Conservation (phyloP, 345 rosid genomes). For the Corymbia maculata region DNA sequence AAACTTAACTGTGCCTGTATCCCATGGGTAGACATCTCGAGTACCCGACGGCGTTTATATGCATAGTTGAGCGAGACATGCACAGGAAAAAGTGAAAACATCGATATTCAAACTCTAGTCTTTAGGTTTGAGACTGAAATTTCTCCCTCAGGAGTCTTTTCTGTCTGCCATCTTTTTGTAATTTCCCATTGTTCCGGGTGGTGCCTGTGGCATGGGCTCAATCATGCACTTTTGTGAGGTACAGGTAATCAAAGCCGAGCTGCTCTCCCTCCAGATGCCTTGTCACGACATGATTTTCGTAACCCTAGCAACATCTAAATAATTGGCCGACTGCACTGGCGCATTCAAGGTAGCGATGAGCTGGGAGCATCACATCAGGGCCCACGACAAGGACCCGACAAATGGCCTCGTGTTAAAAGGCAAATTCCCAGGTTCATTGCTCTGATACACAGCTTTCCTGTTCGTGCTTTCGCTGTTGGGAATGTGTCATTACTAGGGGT, state of each 20-base stretch:
- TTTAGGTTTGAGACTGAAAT: background rate
- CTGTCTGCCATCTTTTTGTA: background rate
- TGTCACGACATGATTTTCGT: background rate
- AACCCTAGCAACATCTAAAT: background rate
- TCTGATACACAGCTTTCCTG: background rate
- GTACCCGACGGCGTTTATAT: background rate
- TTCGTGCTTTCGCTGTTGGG: background rate
- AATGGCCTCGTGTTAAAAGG: background rate
- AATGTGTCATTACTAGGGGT: background rate
- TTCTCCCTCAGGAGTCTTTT: background rate
- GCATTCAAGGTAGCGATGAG: background rate
- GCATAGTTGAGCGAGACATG: background rate
- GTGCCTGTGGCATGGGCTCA: background rate
- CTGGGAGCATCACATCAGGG: background rate
- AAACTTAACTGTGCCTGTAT: background rate
- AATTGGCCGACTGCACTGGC: background rate
- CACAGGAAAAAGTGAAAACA: background rate
- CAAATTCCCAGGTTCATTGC: background rate
- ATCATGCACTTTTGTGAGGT: background rate
- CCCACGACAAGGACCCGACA: background rate
- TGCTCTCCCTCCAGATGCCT: background rate
- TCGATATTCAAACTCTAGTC: background rate
- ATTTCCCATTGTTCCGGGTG: background rate
- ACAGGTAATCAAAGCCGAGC: background rate
- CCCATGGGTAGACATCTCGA: background rate